A percentile compares a stretch with the other conserved stretches of the same genome.
Conservation (phyloP, 495 filamentous ascomycete species). For the Geopyxis carbonaria region DNA sequence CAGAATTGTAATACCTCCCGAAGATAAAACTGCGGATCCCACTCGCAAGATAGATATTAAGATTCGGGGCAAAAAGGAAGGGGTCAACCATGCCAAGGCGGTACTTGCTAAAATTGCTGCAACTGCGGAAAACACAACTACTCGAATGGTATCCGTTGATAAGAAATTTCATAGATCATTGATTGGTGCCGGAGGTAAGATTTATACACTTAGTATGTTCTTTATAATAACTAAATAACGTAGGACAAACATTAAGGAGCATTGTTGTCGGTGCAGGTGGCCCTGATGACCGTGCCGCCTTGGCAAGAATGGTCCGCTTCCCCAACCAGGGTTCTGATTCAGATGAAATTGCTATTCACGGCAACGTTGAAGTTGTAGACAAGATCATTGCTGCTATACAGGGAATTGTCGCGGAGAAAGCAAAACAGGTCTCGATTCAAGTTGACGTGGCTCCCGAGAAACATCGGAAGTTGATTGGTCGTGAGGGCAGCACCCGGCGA, state of each 20-base stretch:
- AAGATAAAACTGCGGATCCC: conserved; percentile 34
- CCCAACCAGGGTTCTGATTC: conserved; percentile 62
- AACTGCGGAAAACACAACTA: conserved; percentile 71
- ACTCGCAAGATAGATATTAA: conserved; percentile 63
- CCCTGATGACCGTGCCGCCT: conserved; percentile 60
- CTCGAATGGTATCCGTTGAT: conserved; percentile 68
- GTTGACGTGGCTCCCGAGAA: conserved; percentile 72
- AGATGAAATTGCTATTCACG: conserved; percentile 74
- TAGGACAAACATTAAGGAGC: conserved; percentile 70
- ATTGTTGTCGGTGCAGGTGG: conserved; percentile 81
- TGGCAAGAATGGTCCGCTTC: conserved; percentile 78
- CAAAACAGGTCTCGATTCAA: conserved; percentile 55
- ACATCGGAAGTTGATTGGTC: conserved; percentile 79
- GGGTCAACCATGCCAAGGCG: conserved; percentile 80
- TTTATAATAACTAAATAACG: conserved; percentile 26
- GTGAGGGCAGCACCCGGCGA: conserved; percentile 69
- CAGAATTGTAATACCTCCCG: conserved; percentile 74
- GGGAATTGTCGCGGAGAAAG: conserved; percentile 57
- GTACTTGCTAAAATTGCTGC: conserved; percentile 65
- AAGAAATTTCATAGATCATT: conserved; percentile 79
- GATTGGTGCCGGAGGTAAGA: conserved; percentile 75
- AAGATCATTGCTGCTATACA: conserved; percentile 73
- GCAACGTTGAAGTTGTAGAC: conserved; percentile 62
- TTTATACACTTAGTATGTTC: conserved; percentile 4
- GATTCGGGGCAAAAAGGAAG: conserved; percentile 74